Base-by-base conservation (phyloP, 345 rosid genomes). In the Geranium rotundifolium region DNA sequence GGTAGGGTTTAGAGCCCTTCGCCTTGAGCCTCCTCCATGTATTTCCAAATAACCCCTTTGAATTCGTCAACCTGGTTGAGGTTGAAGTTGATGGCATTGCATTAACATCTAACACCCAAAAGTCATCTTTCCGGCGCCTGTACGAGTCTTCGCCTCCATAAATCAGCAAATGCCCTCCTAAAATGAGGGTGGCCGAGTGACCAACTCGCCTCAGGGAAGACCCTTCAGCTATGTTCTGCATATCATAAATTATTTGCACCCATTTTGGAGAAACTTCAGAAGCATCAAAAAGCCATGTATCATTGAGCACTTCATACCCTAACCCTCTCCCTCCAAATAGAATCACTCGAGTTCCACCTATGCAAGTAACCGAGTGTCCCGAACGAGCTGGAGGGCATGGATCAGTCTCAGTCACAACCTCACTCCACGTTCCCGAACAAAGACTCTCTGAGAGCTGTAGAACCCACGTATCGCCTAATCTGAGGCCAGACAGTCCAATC, bases 321-420 rank as follows among this genome's bases (percentile, higher is more conserved):
- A 73, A 64, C 7, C 97, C 99, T 77, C 99, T 82, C 27, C 99
- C 99, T 60, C 99, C 99, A 56, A 93, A 93, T 6, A 93, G 72
- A 66, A 93, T 78, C 20, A 78, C 62, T 61, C 63, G 79, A 63
- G 74, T 70, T 62, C 77, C 86, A 20, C 86, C 81, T 13, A 80
- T 76, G 65, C 79, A 81, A 3, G 99, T 90, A 71, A 93, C 72
- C 15, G 99, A 66, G 68, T 90, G 99, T 54, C 99, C 97, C n/a
- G 97, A 93, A 37, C 99, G 84, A 19, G 99, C 80, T 0, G 97
- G 84, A 34, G 99, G 99, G 29, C 86, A 71, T 56, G 81, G 90
- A 61, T 57, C 81, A 71, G 74, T 74, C 64, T 57, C 81, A 71
- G 74, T 74, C 64, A 66, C 76, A 5, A 86, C 65, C 76, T 76